These are phyloP conservation scores for Mucor lusitanicus DNA, from an alignment of 371 early-diverging fungal species.

Conservation along the genomic window DNA sequence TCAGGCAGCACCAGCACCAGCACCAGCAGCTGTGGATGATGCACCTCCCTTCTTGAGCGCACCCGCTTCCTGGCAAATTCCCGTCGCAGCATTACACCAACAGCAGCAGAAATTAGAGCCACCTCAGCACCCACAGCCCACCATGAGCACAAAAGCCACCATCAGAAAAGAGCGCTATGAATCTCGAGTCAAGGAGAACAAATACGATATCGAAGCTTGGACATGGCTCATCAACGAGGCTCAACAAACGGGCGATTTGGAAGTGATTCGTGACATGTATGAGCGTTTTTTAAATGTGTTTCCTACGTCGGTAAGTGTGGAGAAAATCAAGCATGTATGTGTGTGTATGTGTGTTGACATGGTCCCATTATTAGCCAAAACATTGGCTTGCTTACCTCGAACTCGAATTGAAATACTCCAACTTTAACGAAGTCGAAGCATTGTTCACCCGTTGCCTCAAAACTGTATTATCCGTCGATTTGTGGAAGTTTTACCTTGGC, in stretches of 20 bases:
- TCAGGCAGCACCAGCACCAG: too few relatives aligned
- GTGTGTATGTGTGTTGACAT: background rate
- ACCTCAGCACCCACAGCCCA: background rate
- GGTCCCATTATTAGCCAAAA: conserved; percentile 55
- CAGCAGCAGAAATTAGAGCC: conserved; percentile 19
- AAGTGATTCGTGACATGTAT: conserved; percentile 68
- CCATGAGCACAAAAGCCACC: conserved; percentile 26
- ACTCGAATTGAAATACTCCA: conserved; percentile 77
- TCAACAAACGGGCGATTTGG: conserved; percentile 59
- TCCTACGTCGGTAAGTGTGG: conserved; percentile 86
- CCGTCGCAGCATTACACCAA: conserved; percentile 45
- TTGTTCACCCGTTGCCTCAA: conserved; percentile 85
- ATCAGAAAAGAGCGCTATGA: conserved; percentile 55
- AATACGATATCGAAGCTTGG: conserved; percentile 79
- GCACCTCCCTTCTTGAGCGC: conserved; percentile 30
- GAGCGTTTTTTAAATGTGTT: conserved; percentile 77
- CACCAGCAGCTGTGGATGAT: too few relatives aligned
- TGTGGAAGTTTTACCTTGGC: conserved; percentile 88
- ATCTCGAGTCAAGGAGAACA: conserved; percentile 53
- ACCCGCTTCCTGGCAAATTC: conserved; percentile 63
- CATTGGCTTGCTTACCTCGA: conserved; percentile 87
- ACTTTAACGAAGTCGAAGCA: conserved; percentile 77
- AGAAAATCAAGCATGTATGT: too few relatives aligned
- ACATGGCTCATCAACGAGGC: conserved; percentile 58
- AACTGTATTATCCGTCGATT: conserved; percentile 80